phyloP scores from a whole-genome alignment of 257 asterid species.

The Leptodermis oblonga region DNA sequence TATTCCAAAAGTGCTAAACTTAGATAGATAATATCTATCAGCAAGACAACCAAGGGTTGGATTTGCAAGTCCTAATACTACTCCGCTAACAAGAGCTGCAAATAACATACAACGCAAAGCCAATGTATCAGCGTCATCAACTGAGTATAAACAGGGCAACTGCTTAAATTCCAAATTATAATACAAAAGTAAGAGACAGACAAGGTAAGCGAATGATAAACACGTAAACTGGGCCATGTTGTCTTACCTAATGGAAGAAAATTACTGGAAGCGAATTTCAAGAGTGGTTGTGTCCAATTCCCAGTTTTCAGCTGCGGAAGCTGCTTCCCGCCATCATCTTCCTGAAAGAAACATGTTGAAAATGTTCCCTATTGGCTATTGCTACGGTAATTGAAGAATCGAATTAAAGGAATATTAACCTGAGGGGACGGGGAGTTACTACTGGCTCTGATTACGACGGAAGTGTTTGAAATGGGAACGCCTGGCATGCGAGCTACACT shows the following conservation, averaged over 20 bases:
- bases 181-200: neutral
- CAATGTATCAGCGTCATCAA: neutral
- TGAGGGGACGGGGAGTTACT: conserved; percentile 27
- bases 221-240: neutral
- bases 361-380: neutral
- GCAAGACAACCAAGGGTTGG: conserved; percentile 90
- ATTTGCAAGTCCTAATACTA: conserved; percentile 70
- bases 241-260: conserved; percentile 73
- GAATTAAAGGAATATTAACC: conserved; percentile 27
- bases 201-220: neutral
- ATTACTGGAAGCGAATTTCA: conserved; percentile 53
- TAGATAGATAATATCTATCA: conserved; percentile 59
- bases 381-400: neutral
- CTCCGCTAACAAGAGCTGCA: conserved; percentile 89
- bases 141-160: neutral
- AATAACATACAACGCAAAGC: conserved; percentile 15
- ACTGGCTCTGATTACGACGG: conserved; percentile 34
- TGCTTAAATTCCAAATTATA: neutral
- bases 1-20: conserved; percentile 81
- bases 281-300: conserved; percentile 42
- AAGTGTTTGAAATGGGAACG: conserved; percentile 24
- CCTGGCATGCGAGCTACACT: conserved; percentile 17
- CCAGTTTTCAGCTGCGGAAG: conserved; percentile 22
- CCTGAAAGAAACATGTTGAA: conserved; percentile 36
- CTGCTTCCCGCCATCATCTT: conserved; percentile 33